Percentiles rank a stretch among this genome's conserved stretches.
Conservation (phyloP, 805 yeast species). For the Saturnispora hagleri region DNA sequence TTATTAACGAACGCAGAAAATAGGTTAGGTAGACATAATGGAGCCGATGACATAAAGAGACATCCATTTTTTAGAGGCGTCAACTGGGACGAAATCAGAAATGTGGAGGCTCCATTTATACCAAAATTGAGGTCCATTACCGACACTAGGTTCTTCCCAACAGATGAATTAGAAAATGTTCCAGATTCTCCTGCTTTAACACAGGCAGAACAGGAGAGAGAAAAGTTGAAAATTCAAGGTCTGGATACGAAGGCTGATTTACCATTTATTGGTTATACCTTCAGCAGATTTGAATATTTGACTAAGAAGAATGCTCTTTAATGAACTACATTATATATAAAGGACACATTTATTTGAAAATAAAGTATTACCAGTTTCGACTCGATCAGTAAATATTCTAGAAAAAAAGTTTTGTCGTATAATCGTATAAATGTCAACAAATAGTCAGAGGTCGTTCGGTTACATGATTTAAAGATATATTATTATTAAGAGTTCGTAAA, state of each 20-base stretch:
- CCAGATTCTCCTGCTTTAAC: slow-evolving; percentile 79
- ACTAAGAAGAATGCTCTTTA: slow-evolving; percentile 59
- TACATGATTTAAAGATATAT: neutral
- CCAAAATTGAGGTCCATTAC: slow-evolving; percentile 88
- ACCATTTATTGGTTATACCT: slow-evolving; percentile 96
- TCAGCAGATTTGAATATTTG: slow-evolving; percentile 86
- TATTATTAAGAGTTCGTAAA: neutral
- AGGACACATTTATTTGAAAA: neutral
- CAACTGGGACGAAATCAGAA: slow-evolving; percentile 83
- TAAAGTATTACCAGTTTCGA: neutral
- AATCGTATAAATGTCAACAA: too few species aligned
- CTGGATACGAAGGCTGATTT: slow-evolving; percentile 68
- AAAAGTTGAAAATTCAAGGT: slow-evolving; percentile 38
- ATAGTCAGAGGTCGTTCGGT: too few species aligned
- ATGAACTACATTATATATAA: neutral
- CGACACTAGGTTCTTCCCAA: slow-evolving; percentile 96
- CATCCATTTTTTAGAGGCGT: slow-evolving; percentile 96
- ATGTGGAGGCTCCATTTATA: slow-evolving; percentile 87
- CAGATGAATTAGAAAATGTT: slow-evolving; percentile 89
- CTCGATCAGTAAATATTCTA: too few species aligned
- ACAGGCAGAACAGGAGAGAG: slow-evolving; percentile 59
- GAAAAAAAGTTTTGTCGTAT: neutral
- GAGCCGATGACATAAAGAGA: slow-evolving; percentile 81
- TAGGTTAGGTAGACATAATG: slow-evolving; percentile 81
- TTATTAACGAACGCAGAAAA: slow-evolving; percentile 70